Evolutionary conservation across 2,329 filamentous ascomycete genomes (phyloP).

Genomic region (Calonectria multiphialidica): DNA sequence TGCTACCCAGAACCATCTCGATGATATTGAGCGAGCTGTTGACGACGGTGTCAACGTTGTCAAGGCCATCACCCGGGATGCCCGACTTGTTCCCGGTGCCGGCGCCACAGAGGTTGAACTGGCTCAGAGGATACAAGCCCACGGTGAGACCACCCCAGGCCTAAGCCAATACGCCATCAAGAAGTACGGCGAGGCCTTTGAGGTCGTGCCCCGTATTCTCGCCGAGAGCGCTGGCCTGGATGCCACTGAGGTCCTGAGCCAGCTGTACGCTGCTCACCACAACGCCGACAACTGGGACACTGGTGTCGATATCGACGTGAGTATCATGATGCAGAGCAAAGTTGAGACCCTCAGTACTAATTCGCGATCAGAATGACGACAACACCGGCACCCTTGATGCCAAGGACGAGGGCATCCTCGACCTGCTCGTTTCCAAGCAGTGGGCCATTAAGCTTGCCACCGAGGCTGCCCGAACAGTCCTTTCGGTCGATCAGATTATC

Average conservation of each 20-base stretch:
- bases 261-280: slow-evolving; percentile 93
- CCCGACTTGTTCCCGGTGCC: slow-evolving; percentile 91
- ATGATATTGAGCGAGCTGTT: slow-evolving; percentile 96
- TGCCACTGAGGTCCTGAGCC: slow-evolving; percentile 94
- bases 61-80: slow-evolving; percentile 96
- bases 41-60: slow-evolving; percentile 99
- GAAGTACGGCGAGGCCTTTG: slow-evolving; percentile 97
- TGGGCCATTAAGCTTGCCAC: slow-evolving; percentile 98
- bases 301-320: slow-evolving; percentile 92
- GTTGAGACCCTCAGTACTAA: slow-evolving; percentile 33
- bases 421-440: slow-evolving; percentile 90
- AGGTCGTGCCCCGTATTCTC: slow-evolving; percentile 93
- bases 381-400: slow-evolving; percentile 86
- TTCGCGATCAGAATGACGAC: slow-evolving; percentile 72
- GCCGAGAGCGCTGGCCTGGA: slow-evolving; percentile 96
- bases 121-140: slow-evolving; percentile 89
- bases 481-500: slow-evolving; percentile 99
- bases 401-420: slow-evolving; percentile 88
- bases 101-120: slow-evolving; percentile 96
- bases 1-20: slow-evolving; percentile 97
- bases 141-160: slow-evolving; percentile 92
- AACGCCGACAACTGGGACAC: slow-evolving; percentile 88
- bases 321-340: slow-evolving; percentile 25
- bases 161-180: slow-evolving; percentile 96
- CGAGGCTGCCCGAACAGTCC: slow-evolving; percentile 91